These are phyloP conservation scores for Aspergillus ruber DNA, from an alignment of 2,329 filamentous ascomycete species.

Conservation along the genomic window DNA sequence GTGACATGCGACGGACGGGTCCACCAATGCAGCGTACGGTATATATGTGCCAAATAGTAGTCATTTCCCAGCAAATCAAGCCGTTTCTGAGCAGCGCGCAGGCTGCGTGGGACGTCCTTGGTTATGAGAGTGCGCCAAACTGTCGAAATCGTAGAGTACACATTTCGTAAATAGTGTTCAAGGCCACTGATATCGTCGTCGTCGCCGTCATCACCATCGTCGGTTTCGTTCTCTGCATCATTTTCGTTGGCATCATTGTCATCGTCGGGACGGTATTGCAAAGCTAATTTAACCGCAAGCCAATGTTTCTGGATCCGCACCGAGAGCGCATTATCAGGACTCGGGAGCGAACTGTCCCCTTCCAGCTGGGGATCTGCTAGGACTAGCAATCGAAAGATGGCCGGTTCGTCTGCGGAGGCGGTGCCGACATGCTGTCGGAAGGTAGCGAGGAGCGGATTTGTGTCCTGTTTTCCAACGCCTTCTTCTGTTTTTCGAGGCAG, in stretches of 20 bases:
- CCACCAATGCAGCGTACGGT: conserved; percentile 78
- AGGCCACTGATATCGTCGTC: not conserved
- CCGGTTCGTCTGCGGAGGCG: conserved; percentile 28
- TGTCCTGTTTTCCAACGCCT: conserved; percentile 3
- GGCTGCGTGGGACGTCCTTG: conserved; percentile 61
- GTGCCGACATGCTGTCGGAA: conserved; percentile 30
- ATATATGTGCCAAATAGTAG: conserved; percentile 88
- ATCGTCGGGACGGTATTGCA: conserved; percentile 1
- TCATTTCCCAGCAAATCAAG: conserved; percentile 92
- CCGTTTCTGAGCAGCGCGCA: conserved; percentile 66
- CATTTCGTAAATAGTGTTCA: conserved; percentile 3
- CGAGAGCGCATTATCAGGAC: conserved; percentile 39
- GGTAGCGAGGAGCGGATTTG: conserved; percentile 27
- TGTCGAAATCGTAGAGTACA: conserved; percentile 16
- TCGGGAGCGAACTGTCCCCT: conserved; percentile 75
- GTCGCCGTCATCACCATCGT: not conserved
- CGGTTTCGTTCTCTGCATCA: not conserved
- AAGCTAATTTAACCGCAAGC: conserved; percentile 13
- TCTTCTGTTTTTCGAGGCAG: conserved; percentile 23
- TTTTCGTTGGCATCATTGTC: not conserved
- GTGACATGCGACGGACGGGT: conserved; percentile 76
- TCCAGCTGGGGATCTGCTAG: conserved; percentile 91
- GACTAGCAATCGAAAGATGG: conserved; percentile 79
- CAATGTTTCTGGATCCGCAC: conserved; percentile 37
- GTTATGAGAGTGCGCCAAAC: conserved; percentile 41